Base-by-base conservation (phyloP, 73 alveolate genomes). In the Paramecium caudatum region DNA sequence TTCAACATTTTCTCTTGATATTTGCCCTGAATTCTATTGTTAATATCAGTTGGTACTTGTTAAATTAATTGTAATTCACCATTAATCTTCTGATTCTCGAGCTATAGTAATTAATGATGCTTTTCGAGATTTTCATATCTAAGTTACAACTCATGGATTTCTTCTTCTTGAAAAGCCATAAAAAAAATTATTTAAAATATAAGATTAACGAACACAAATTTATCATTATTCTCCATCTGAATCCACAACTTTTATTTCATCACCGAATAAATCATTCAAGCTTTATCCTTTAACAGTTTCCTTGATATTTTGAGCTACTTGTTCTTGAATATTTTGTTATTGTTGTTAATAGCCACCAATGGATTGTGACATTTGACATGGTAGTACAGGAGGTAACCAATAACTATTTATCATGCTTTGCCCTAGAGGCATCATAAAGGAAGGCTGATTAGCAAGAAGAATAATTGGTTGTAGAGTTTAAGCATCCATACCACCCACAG, bases 201-300 rank as follows among this genome's bases (percentile, higher is more conserved):
- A 55, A 55, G 80, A 55, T 55, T 55, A 55, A 55, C 80, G 80
- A 19, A 27, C 80, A 55, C 30, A 55, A 55, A 55, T 33, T 65
- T 65, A 65, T 65, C 83, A 65, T 65, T 65, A 25, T 65, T 65
- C 83, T 65, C 49, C 47, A 65, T 65, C 83, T 25, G 83, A 65
- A 36, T 65, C 83, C 6, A 65, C 83, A 33, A 65, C 83, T 65
- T 65, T 65, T 12, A 65, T 65, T 32, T 65, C 83, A 65, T 65
- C 17, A 33, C 83, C 83, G 39, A 65, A 65, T 13, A 65, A 65
- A 65, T 65, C 83, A 33, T 65, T 49, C 27, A 65, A 65, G 17
- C 37, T 16, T 65, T 15, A 15, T 8, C 50, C 16, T 13, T 65
- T 65, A 65, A 32, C n/a, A 13, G 39, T n/a, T 36, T 55, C 80